Conservation (phyloP, 1,284 basidiomycete species). For the Afroboletus lepidellus region DNA sequence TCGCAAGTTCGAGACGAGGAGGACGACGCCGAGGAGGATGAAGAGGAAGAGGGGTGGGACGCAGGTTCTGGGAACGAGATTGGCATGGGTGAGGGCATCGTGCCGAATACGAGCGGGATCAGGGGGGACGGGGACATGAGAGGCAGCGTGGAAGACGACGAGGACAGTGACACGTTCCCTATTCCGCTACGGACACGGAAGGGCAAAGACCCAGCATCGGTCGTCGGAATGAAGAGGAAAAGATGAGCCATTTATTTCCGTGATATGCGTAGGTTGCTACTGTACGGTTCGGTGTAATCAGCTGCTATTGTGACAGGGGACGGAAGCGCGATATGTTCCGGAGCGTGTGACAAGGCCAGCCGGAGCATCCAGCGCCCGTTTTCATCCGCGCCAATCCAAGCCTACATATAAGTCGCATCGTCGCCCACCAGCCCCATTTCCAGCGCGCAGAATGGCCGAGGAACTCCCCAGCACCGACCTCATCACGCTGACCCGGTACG, state of each 20-base stretch:
- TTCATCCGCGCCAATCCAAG: slow-evolving; percentile 20
- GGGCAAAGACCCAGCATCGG: slow-evolving; percentile 48
- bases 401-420: slow-evolving; percentile 20
- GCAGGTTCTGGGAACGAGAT: slow-evolving; percentile 51
- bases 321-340: slow-evolving; percentile 20
- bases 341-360: slow-evolving; percentile 25
- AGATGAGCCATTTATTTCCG: slow-evolving; percentile 37
- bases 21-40: slow-evolving; percentile 42
- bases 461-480: slow-evolving; percentile 81
- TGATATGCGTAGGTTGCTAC: slow-evolving; percentile 14
- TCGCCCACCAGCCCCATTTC: neutral
- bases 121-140: slow-evolving; percentile 36
- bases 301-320: slow-evolving; percentile 3
- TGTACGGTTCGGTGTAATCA: slow-evolving; percentile 22
- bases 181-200: slow-evolving; percentile 61
- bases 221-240: slow-evolving; percentile 59
- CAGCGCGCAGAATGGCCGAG: slow-evolving; percentile 39
- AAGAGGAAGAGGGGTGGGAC: slow-evolving; percentile 44
- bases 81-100: slow-evolving; percentile 44
- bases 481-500: slow-evolving; percentile 87
- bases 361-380: slow-evolving; percentile 19
- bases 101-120: slow-evolving; percentile 60
- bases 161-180: slow-evolving; percentile 63
- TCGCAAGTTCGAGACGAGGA: slow-evolving; percentile 53
- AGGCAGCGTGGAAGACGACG: slow-evolving; percentile 42